phyloP scores from a whole-genome alignment of 2,329 filamentous ascomycete species.

The Hypoxylon sp. region DNA sequence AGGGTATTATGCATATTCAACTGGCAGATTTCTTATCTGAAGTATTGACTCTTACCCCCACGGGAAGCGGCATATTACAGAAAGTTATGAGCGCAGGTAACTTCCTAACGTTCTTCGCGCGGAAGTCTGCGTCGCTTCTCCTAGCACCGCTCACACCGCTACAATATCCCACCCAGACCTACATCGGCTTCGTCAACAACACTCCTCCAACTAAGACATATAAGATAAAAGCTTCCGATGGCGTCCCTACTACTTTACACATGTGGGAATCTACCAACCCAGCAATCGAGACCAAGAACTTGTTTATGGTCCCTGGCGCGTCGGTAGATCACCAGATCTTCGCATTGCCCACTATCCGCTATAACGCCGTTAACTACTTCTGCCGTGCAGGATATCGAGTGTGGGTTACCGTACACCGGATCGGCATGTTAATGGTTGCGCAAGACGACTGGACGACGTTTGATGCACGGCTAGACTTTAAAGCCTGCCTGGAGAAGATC shows the following conservation, averaged over 20 bases:
- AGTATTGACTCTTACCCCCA: conserved; percentile 67
- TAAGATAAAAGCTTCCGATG: conserved; percentile 66
- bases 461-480: conserved; percentile 72
- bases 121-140: conserved; percentile 67
- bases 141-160: conserved; percentile 68
- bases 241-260: conserved; percentile 67
- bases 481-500: conserved; percentile 68
- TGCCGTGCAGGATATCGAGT: conserved; percentile 72
- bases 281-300: conserved; percentile 60
- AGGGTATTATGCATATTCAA: conserved; percentile 71
- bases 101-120: conserved; percentile 70
- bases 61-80: conserved; percentile 62
- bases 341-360: conserved; percentile 73
- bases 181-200: conserved; percentile 68
- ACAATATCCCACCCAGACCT: conserved; percentile 67
- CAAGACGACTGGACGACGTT: conserved; percentile 71
- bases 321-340: conserved; percentile 75
- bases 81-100: conserved; percentile 62
- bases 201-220: conserved; percentile 61
- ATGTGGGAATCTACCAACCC: conserved; percentile 68
- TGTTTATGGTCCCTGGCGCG: conserved; percentile 75
- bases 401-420: conserved; percentile 71
- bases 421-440: conserved; percentile 66
- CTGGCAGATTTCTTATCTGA: conserved; percentile 69
- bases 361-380: conserved; percentile 75